Evolutionary conservation across 2,329 filamentous ascomycete species (phyloP).

Genomic region (Nigrograna mackinnonii): DNA sequence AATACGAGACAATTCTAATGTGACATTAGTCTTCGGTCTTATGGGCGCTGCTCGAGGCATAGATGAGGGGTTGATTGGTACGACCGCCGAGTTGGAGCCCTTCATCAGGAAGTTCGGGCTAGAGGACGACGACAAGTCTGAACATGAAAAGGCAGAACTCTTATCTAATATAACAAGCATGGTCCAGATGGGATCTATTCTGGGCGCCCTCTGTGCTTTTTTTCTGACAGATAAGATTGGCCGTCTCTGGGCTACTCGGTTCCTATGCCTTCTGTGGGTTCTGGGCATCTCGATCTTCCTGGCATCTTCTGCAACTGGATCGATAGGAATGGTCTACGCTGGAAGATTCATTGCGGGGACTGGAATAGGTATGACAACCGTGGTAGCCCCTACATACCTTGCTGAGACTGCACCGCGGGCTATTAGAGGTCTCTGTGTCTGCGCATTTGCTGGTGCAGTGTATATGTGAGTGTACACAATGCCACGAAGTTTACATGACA

Average conservation of each 20-base stretch:
- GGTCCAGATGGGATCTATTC: conserved; percentile 79
- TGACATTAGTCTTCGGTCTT: conserved; percentile 66
- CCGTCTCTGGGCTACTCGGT: conserved; percentile 47
- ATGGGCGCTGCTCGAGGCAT: conserved; percentile 77
- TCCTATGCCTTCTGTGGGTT: conserved; percentile 46
- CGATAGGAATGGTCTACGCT: conserved; percentile 59
- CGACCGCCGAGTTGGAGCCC: conserved; percentile 54
- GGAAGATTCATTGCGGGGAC: conserved; percentile 69
- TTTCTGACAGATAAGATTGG: conserved; percentile 51
- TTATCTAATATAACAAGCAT: conserved; percentile 74
- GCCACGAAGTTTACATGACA: background rate
- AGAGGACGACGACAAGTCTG: conserved; percentile 27
- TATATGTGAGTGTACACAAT: conserved; percentile 51
- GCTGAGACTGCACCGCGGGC: conserved; percentile 72
- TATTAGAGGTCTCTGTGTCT: conserved; percentile 74
- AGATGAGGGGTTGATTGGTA: conserved; percentile 79
- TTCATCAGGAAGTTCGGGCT: conserved; percentile 43
- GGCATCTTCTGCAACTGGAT: conserved; percentile 36
- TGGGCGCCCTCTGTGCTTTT: conserved; percentile 66
- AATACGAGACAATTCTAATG: background rate
- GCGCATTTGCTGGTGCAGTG: conserved; percentile 70
- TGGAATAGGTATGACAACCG: conserved; percentile 68
- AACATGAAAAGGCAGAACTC: conserved; percentile 36
- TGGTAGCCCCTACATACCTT: conserved; percentile 72
- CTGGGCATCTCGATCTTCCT: conserved; percentile 47